These are phyloP conservation scores for Globisporangium lucens DNA, from an alignment of 352 stramenopile genomes.

Conservation along the genomic window DNA sequence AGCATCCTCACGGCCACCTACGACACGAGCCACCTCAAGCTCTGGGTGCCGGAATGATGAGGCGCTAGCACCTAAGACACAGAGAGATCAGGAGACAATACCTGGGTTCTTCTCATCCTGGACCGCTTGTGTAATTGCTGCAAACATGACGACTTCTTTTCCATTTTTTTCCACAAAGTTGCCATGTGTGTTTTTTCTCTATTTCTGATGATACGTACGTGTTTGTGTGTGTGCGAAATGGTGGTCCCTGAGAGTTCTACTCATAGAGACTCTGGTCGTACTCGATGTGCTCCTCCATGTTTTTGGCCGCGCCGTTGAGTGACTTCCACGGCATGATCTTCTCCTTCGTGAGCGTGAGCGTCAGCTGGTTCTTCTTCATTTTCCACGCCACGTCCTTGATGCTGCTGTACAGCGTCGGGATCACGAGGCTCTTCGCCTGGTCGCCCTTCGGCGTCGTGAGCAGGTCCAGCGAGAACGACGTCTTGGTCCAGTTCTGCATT, in stretches of 20 bases:
- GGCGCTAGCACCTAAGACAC: neutral
- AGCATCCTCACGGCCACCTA: constrained; percentile 58
- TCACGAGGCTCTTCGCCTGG: constrained; percentile 62
- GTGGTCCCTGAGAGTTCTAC: constrained; percentile 11
- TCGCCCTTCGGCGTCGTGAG: constrained; percentile 33
- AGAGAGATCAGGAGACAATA: neutral
- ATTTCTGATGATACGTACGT: neutral
- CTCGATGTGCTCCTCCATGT: constrained; percentile 81
- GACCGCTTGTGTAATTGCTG: neutral
- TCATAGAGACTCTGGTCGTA: constrained; percentile 84
- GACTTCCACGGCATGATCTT: constrained; percentile 62
- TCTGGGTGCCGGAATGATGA: constrained; percentile 58
- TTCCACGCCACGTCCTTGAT: constrained; percentile 70
- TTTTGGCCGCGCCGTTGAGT: constrained; percentile 78
- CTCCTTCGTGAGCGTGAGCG: constrained; percentile 67
- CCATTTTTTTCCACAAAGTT: neutral
- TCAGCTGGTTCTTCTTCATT: constrained; percentile 54
- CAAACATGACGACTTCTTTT: neutral
- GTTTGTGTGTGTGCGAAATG: neutral
- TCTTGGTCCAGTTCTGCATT: constrained; percentile 73
- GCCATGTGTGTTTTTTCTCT: neutral
- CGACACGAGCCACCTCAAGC: constrained; percentile 66
- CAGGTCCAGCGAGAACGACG: constrained; percentile 72
- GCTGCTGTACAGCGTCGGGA: constrained; percentile 63
- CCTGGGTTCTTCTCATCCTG: neutral